These are phyloP conservation scores for Suillus brevipes DNA, from an alignment of 768 basidiomycete species.

Conservation along the genomic window DNA sequence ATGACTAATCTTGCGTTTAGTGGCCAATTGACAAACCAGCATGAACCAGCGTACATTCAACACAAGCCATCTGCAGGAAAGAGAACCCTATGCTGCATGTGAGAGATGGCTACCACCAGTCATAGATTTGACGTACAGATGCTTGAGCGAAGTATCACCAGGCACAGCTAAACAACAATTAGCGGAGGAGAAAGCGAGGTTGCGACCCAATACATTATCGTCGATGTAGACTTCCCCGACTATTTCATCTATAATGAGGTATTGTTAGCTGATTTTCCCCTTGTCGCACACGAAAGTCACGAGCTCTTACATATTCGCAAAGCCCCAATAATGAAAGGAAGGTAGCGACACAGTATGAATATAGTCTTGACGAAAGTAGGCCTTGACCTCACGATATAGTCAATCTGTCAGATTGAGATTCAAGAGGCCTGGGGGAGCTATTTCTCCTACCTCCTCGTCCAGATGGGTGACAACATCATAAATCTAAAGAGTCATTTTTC, in stretches of 20 bases:
- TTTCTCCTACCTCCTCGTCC: background rate
- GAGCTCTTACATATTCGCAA: background rate
- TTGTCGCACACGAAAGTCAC: background rate
- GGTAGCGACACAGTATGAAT: background rate
- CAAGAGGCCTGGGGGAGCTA: background rate
- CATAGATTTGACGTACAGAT: background rate
- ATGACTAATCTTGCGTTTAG: background rate
- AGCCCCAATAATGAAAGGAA: background rate
- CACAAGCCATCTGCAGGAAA: background rate
- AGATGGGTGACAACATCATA: background rate
- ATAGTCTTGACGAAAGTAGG: background rate
- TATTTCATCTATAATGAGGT: background rate
- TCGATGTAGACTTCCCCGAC: background rate
- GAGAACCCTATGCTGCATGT: background rate
- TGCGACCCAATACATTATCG: background rate
- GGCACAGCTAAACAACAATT: background rate
- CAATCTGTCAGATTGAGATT: background rate
- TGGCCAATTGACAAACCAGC: background rate
- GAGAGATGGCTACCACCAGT: background rate
- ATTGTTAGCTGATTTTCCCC: background rate
- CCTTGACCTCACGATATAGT: background rate
- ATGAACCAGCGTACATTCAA: background rate
- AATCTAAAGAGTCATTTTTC: background rate
- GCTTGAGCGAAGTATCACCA: background rate
- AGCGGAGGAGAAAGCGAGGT: background rate